Evolutionary conservation across 495 filamentous ascomycete genomes (phyloP).

Genomic region (Xylaria nigripes): DNA sequence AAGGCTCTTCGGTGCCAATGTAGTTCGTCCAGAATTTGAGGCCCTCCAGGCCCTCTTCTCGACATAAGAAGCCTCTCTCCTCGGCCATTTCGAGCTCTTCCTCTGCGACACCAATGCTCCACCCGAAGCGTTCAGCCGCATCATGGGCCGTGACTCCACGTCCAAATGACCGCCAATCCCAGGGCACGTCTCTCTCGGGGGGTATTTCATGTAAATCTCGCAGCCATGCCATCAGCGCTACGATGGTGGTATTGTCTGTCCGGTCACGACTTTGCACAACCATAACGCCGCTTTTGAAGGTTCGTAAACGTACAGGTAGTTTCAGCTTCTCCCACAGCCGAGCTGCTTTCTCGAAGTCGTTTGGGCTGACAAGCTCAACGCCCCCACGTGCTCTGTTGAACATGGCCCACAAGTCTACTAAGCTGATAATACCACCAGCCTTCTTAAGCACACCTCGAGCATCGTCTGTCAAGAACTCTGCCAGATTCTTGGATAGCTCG

Average conservation of each 20-base stretch:
- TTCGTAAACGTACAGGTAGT: conserved; percentile 75
- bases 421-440: conserved; percentile 87
- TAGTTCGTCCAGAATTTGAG: conserved; percentile 75
- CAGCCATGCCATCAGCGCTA: conserved; percentile 68
- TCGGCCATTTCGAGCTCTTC: conserved; percentile 98
- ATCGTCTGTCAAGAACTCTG: conserved; percentile 92
- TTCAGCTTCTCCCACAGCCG: conserved; percentile 79
- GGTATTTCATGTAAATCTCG: conserved; percentile 58
- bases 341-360: conserved; percentile 86
- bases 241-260: conserved; percentile 85
- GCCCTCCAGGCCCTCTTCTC: conserved; percentile 78
- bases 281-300: conserved; percentile 84
- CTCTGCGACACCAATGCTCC: conserved; percentile 95
- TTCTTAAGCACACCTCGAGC: conserved; percentile 65
- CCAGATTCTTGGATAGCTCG: conserved; percentile 82
- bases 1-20: conserved; percentile 36
- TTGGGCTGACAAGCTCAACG: conserved; percentile 86
- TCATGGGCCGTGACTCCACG: conserved; percentile 84
- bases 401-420: conserved; percentile 94
- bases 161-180: conserved; percentile 73
- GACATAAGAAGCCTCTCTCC: conserved; percentile 71
- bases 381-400: conserved; percentile 95
- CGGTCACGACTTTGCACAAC: conserved; percentile 85
- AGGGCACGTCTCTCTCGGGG: conserved; percentile 53
- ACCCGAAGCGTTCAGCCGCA: conserved; percentile 82